A percentile compares a stretch with the other conserved stretches of the same genome.
Evolutionary conservation across 1,139 yeast genomes (phyloP).

Genomic region (Petasospora rhodanensis): DNA sequence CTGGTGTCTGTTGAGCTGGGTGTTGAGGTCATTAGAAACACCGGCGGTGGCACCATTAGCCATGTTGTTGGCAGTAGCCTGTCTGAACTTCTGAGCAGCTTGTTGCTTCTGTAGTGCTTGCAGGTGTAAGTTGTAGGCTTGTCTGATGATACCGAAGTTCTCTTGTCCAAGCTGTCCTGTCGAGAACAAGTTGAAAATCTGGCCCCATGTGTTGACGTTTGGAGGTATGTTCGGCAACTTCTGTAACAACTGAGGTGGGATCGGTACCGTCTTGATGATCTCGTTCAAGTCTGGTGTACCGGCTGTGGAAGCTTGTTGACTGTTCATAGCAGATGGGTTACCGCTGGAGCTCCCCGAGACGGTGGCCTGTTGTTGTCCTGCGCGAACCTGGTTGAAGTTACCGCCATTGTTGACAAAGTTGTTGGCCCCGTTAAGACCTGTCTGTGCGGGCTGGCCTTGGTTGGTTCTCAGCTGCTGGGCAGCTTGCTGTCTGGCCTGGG

Average conservation of each 20-base stretch:
- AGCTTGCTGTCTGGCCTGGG: constrained; percentile 48
- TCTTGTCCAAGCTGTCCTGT: constrained; percentile 53
- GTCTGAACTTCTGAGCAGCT: constrained; percentile 1
- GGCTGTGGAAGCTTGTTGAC: constrained; percentile 20
- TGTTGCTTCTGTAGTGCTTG: constrained; percentile 23
- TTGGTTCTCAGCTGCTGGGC: constrained; percentile 29
- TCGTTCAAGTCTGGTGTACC: constrained; percentile 12
- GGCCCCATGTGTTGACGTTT: constrained; percentile 81
- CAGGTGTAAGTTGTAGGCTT: constrained; percentile 56
- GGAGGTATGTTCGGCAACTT: constrained; percentile 79
- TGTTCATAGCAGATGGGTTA: constrained; percentile 5
- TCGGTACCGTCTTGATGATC: constrained; percentile 54
- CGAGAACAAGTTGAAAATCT: constrained; percentile 65
- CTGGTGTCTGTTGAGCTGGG: constrained; percentile 21
- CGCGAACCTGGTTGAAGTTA: background rate
- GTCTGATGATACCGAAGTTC: constrained; percentile 51
- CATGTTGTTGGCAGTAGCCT: constrained; percentile 1
- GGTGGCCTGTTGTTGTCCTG: too few species aligned
- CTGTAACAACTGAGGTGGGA: constrained; percentile 68
- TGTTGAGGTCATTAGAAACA: constrained; percentile 11
- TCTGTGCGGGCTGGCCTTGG: constrained; percentile 8
- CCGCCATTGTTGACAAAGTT: too few species aligned
- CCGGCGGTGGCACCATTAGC: too few species aligned
- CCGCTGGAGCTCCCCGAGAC: constrained; percentile 18
- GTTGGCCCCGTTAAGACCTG: too few species aligned